These are phyloP conservation scores for Colletotrichum musae DNA, from an alignment of 2,329 filamentous ascomycete genomes.

Conservation along the genomic window DNA sequence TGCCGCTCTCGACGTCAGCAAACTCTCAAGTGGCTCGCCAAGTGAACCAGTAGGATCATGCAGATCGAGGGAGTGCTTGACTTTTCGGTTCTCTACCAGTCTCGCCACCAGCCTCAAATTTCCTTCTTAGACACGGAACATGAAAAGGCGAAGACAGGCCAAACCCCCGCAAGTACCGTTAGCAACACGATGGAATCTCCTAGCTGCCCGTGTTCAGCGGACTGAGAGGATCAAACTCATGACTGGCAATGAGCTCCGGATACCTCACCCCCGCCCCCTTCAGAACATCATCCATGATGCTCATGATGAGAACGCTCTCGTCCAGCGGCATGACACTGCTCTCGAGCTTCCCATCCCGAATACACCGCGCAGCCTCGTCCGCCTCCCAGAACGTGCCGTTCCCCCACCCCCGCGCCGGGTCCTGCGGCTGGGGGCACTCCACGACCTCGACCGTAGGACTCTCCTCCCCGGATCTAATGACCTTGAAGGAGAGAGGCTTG, in stretches of 20 bases:
- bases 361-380: constrained; percentile 81
- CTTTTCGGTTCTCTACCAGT: too few relatives aligned
- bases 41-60: too few relatives aligned
- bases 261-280: constrained; percentile 67
- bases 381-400: constrained; percentile 93
- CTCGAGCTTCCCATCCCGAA: constrained; percentile 84
- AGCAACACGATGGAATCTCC: too few relatives aligned
- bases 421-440: constrained; percentile 67
- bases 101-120: too few relatives aligned
- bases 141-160: too few relatives aligned
- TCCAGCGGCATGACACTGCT: constrained; percentile 79
- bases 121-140: too few relatives aligned
- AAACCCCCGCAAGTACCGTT: too few relatives aligned
- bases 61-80: too few relatives aligned
- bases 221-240: constrained; percentile 71
- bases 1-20: too few relatives aligned
- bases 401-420: constrained; percentile 67
- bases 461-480: constrained; percentile 68
- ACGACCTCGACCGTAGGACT: constrained; percentile 64
- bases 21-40: too few relatives aligned
- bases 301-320: constrained; percentile 90
- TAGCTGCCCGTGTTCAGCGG: constrained; percentile 68
- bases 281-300: constrained; percentile 72
- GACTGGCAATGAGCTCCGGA: constrained; percentile 68
- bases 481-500: constrained; percentile 75